Base-by-base conservation (phyloP, 176 grass and related monocot species). In the Cenchrus fungigraminus region DNA sequence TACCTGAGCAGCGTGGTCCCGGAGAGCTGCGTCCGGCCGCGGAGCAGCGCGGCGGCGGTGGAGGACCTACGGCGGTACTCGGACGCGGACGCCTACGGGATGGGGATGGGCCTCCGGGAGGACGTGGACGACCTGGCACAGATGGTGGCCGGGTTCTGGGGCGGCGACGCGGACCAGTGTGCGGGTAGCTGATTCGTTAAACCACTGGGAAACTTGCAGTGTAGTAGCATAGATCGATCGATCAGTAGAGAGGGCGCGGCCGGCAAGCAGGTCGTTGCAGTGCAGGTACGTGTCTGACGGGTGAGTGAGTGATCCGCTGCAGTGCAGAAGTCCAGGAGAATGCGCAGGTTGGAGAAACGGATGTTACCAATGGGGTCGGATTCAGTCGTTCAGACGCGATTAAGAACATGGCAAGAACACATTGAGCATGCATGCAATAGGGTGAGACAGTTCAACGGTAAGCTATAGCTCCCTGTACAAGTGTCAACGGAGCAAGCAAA, bases 1-100 rank as follows among this genome's bases (percentile, higher is more conserved):
- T 98, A 94, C 86, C 84, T 98, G 83, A 98, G 96, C 91, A 98
- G 96, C 85, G 86, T 98, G 58, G 91, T 98, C 67, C 96, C 91
- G 19, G 96, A 95, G 88, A 95, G 90, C 86, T 95, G 86, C 82
- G 89, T 98, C 72, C 77, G 86, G 9, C 89, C 91, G 11, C 52
- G 89, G 53, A 77, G 89, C 70, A 77, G 89, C 86, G 78, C 80
- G 45, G 68, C 78, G 50, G 64, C 64, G 16, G 81, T 54, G 57
- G 79, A 88, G 64, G 89, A 91, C 46, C 55, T 76, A 56, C 81
- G 85, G 54, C 81, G 85, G 22, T 91, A 91, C 78, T 91, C 89
- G 62, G 89, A 91, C 45, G 89, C 89, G 8, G 89, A 91, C 76
- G 89, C 81, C 17, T 91, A 91, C 63, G 85, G 76, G 17, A 79